Evolutionary conservation across 768 basidiomycete genomes (phyloP), one percentile per base, ranked within the genome.

Genomic region (Boletellus ananas): DNA sequence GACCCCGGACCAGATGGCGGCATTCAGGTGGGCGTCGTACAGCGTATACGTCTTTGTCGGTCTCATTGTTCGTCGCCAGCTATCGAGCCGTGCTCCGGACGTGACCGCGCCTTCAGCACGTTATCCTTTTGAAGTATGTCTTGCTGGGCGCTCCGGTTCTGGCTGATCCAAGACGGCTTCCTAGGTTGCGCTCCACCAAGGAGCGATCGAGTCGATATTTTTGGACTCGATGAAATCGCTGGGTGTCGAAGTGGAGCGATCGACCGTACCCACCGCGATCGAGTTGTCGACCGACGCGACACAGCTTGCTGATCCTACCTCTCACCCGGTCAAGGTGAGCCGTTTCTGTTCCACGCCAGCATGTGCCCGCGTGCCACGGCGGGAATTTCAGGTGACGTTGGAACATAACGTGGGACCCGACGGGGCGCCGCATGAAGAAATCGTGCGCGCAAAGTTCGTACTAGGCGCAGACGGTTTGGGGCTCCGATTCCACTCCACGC

Each of bases 371-470:
- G 3, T 31, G 11, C 62, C 34, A 62, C 36, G 10, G 29, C 29
- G 16, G 43, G 29, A 27, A 13, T 27, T 34, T 23, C 12, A 64
- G 63, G 61, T 66, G 20, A 61, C 51, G 10, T 45, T 66, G 17
- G 43, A 58, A 37, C 45, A 36, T 34, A 35, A 61, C 9, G 63
- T 59, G 6, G 58, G 31, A 27, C 53, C 57, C 14, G 71, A 74
- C 13, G 71, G 63, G 18, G 59, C 70, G 18, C 49, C 65, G 11
- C 64, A 69, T 6, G 73, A 72, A 10, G 87, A 89, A 61, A 68
- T 78, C 8, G 81, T 90, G 2, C 70, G 72, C 49, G 85, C 87
- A 1, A 88, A 84, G 65, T 92, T 81, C 59, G 82, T 90, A 2
- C 70, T 92, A 27, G 90, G 90, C 2, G 76, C 82, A 18, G 90